A percentile compares a stretch with the other conserved stretches of the same genome.
Evolutionary conservation across 352 stramenopile genomes (phyloP).

Genomic region (Pythium phragmitis): DNA sequence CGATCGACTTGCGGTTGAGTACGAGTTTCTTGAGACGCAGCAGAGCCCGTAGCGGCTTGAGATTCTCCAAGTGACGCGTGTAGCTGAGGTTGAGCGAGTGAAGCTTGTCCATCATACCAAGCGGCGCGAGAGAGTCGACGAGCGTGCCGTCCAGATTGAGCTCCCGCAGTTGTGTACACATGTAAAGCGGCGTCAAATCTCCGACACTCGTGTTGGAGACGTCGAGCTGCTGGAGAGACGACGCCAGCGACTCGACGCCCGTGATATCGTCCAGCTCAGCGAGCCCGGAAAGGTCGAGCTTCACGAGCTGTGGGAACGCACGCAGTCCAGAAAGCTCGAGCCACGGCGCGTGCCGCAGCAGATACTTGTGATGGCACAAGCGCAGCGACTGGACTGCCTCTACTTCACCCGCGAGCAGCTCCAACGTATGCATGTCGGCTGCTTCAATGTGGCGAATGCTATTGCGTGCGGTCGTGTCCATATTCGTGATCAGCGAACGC

Average conservation of each 20-base stretch:
- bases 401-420: conserved; percentile 9
- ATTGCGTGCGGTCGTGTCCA: conserved; percentile 3
- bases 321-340: conserved; percentile 20
- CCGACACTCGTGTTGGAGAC: conserved; percentile 16
- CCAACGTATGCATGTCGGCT: conserved; percentile 16
- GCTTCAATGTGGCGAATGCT: conserved; percentile 15
- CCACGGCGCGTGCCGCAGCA: conserved; percentile 12
- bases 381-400: conserved; percentile 10
- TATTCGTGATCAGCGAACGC: conserved; percentile 1
- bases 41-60: conserved; percentile 18
- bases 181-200: conserved; percentile 21
- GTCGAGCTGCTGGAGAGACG: conserved; percentile 16
- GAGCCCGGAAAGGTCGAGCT: conserved; percentile 15
- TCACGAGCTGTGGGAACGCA: conserved; percentile 16
- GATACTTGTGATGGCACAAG: conserved; percentile 14
- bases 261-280: conserved; percentile 20
- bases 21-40: conserved; percentile 20
- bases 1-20: conserved; percentile 28
- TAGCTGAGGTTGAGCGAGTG: conserved; percentile 24
- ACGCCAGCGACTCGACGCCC: conserved; percentile 14
- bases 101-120: conserved; percentile 17
- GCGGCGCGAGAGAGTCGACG: conserved; percentile 13
- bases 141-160: conserved; percentile 20
- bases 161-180: conserved; percentile 6
- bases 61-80: conserved; percentile 18